phyloP scores from a whole-genome alignment of 1,284 basidiomycete genomes.

The Pseudozyma hubeiensis region DNA sequence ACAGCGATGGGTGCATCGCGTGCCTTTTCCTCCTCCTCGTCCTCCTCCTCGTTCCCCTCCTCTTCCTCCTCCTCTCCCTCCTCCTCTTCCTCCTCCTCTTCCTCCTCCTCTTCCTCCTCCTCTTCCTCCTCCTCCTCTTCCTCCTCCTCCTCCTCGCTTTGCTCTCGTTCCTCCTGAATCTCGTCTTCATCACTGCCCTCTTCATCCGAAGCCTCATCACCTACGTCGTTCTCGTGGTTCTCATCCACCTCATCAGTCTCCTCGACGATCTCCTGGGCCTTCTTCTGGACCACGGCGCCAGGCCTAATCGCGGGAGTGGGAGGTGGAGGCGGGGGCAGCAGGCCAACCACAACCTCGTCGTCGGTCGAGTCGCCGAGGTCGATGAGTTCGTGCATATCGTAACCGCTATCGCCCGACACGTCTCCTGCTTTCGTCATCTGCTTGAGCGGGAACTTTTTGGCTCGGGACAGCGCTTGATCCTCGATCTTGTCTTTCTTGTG shows the following conservation, averaged over 20 bases:
- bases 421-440: neutral
- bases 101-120: neutral
- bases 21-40: neutral
- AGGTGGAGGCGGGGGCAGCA: neutral
- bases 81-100: neutral
- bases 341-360: conserved; percentile 7
- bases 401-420: conserved; percentile 17
- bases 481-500: no score
- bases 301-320: no score
- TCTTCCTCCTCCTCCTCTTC: neutral
- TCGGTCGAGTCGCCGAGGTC: conserved; percentile 16
- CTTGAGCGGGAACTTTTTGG: no score
- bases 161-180: conserved; percentile 1
- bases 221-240: neutral
- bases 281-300: no score
- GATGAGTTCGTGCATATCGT: conserved; percentile 16
- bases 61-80: neutral
- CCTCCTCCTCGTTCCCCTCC: neutral
- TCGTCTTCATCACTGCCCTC: conserved; percentile 1
- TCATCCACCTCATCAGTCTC: neutral
- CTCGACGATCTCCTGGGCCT: neutral
- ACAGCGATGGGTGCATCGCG: no score
- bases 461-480: no score
- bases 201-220: neutral
- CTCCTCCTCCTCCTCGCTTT: conserved; percentile 1